Evolutionary conservation across 2,329 filamentous ascomycete species (phyloP).

Genomic region (Hypoxylon sp.): DNA sequence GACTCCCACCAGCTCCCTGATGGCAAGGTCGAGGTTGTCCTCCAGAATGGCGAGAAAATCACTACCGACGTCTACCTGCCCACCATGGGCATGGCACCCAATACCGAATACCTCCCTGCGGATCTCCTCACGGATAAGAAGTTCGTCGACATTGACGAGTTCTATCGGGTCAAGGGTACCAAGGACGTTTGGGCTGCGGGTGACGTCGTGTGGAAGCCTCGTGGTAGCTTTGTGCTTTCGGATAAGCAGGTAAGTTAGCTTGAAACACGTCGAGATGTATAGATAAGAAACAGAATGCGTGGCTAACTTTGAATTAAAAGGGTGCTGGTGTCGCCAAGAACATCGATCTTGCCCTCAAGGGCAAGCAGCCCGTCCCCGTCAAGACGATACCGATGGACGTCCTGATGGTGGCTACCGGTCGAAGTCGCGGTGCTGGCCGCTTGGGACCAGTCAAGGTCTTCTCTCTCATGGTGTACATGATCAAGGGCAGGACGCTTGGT

Average conservation of each 20-base stretch:
- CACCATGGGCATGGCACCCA: slow-evolving; percentile 68
- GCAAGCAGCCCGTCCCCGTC: slow-evolving; percentile 60
- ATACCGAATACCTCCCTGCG: slow-evolving; percentile 66
- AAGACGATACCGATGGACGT: slow-evolving; percentile 66
- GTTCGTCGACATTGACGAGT: slow-evolving; percentile 66
- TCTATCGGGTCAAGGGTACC: slow-evolving; percentile 62
- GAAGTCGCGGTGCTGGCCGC: slow-evolving; percentile 65
- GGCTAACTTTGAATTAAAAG: slow-evolving; percentile 47
- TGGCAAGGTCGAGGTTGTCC: slow-evolving; percentile 64
- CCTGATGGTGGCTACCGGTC: slow-evolving; percentile 64
- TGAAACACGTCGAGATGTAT: neutral
- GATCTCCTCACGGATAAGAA: slow-evolving; percentile 61
- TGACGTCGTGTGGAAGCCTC: slow-evolving; percentile 66
- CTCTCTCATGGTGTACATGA: slow-evolving; percentile 65
- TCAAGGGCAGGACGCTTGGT: slow-evolving; percentile 68
- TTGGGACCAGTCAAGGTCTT: slow-evolving; percentile 64
- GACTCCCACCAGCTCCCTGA: slow-evolving; percentile 54
- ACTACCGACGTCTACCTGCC: slow-evolving; percentile 70
- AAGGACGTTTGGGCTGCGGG: slow-evolving; percentile 68
- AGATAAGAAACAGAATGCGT: neutral
- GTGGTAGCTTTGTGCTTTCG: slow-evolving; percentile 60
- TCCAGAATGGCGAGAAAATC: slow-evolving; percentile 64
- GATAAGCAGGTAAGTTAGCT: slow-evolving; percentile 63
- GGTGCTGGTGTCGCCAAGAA: slow-evolving; percentile 68
- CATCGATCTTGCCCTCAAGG: slow-evolving; percentile 63